Evolutionary conservation across 1,139 yeast species (phyloP).

Genomic region (Spathaspora sp.): DNA sequence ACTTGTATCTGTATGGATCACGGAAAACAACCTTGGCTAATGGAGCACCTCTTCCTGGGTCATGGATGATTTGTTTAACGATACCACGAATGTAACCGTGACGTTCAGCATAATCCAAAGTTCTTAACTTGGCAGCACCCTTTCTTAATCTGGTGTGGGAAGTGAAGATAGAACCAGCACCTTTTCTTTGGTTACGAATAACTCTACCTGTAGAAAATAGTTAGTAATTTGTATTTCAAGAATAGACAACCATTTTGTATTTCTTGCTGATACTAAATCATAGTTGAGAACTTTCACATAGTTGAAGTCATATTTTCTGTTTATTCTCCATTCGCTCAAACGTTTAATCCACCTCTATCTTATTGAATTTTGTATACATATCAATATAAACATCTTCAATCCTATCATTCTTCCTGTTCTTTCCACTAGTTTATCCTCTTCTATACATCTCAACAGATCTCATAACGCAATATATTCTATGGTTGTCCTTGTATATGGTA

Average conservation of each 20-base stretch:
- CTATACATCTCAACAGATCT: neutral
- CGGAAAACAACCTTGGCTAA: constrained; percentile 98
- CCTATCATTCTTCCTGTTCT: neutral
- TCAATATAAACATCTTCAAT: neutral
- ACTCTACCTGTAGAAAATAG: constrained; percentile 79
- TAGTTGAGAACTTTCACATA: no score
- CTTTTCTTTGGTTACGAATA: constrained; percentile 99
- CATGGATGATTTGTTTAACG: constrained; percentile 98
- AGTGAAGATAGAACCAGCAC: constrained; percentile 99
- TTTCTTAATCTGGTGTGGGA: constrained; percentile 99
- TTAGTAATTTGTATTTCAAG: constrained; percentile 18
- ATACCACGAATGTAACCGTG: constrained; percentile 99
- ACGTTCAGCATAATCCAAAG: constrained; percentile 98
- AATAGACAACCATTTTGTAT: neutral
- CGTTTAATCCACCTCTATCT: neutral
- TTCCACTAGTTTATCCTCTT: neutral
- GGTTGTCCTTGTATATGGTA: constrained; percentile 1
- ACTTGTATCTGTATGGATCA: constrained; percentile 98
- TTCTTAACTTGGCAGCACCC: constrained; percentile 99
- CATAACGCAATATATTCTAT: neutral
- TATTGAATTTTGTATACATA: neutral
- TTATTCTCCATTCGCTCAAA: no score
- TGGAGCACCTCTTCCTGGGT: constrained; percentile 99
- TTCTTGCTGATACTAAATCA: no score
- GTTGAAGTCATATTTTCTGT: no score